Percentiles rank a stretch among this genome's conserved stretches.
phyloP scores from a whole-genome alignment of 2,329 filamentous ascomycete species.

The Pseudofabraea citricarpa region DNA sequence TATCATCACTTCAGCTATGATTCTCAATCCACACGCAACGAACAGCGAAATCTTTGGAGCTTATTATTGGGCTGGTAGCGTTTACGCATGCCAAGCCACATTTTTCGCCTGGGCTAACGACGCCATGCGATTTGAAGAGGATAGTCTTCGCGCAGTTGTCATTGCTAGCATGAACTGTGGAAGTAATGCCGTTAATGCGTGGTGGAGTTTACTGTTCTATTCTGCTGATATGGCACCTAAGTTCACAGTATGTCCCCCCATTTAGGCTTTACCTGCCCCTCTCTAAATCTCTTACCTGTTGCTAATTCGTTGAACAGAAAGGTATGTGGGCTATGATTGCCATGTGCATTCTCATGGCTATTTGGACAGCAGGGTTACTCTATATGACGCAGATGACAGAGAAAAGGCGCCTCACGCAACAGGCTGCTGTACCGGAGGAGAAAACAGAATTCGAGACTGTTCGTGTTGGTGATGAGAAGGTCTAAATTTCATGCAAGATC shows the following conservation, averaged over 20 bases:
- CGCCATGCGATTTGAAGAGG: slow-evolving; percentile 54
- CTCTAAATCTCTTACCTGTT: slow-evolving; percentile 1
- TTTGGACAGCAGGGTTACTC: slow-evolving; percentile 54
- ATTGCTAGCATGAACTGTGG: slow-evolving; percentile 69
- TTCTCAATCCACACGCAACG: slow-evolving; percentile 41
- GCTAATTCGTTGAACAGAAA: slow-evolving; percentile 31
- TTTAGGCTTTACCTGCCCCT: slow-evolving; percentile 22
- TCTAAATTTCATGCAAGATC: no score
- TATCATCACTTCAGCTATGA: slow-evolving; percentile 55
- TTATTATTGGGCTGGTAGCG: slow-evolving; percentile 65
- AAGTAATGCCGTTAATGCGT: slow-evolving; percentile 64
- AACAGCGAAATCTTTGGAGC: slow-evolving; percentile 53
- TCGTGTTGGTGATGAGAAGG: neutral
- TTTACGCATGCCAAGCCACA: slow-evolving; percentile 69
- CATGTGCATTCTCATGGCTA: slow-evolving; percentile 49
- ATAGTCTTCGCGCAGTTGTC: slow-evolving; percentile 59
- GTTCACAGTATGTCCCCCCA: slow-evolving; percentile 18
- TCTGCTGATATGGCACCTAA: slow-evolving; percentile 59
- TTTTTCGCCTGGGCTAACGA: slow-evolving; percentile 77
- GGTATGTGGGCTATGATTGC: slow-evolving; percentile 75
- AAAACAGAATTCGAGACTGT: neutral
- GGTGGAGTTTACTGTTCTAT: slow-evolving; percentile 71
- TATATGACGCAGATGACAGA: slow-evolving; percentile 38
- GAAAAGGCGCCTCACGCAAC: slow-evolving; percentile 13
- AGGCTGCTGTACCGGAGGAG: neutral